Conservation (phyloP, 1,284 basidiomycete genomes). For the Cystobasidium slooffiae region DNA sequence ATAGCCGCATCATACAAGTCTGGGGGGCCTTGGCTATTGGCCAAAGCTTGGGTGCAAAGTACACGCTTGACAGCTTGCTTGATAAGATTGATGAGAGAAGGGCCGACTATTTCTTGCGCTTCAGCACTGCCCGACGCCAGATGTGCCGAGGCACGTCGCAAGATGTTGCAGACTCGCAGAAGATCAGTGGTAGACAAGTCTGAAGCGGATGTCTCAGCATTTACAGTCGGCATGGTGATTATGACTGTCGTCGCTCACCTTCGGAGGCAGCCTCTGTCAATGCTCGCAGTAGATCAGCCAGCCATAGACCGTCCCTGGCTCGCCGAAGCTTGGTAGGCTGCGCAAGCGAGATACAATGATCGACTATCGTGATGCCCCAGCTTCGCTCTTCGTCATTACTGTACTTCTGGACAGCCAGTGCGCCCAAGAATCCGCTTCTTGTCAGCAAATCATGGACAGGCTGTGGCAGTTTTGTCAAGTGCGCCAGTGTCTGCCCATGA, state of each 20-base stretch:
- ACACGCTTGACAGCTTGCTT: background rate
- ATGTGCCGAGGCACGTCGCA: conserved; percentile 15
- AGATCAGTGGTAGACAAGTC: background rate
- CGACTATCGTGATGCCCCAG: background rate
- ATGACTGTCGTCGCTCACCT: background rate
- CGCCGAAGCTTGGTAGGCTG: conserved; percentile 30
- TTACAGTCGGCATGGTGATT: background rate
- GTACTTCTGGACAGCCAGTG: background rate
- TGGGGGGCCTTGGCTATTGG: background rate
- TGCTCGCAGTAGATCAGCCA: conserved; percentile 14
- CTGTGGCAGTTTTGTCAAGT: conserved; percentile 21
- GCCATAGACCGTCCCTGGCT: conserved; percentile 38
- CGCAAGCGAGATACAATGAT: conserved; percentile 29
- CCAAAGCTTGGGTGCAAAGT: background rate
- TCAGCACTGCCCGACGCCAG: conserved; percentile 7
- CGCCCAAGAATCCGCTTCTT: conserved; percentile 11
- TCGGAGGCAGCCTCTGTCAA: background rate
- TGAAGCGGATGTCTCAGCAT: background rate
- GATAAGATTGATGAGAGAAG: background rate
- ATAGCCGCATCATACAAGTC: conserved; percentile 33
- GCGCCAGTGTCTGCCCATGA: conserved; percentile 19
- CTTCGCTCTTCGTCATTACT: background rate
- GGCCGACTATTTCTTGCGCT: background rate
- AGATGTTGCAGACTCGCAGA: background rate
- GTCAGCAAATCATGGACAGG: conserved; percentile 35